phyloP scores from a whole-genome alignment of 1,284 basidiomycete species.

The Leccinum pallidistipes region DNA sequence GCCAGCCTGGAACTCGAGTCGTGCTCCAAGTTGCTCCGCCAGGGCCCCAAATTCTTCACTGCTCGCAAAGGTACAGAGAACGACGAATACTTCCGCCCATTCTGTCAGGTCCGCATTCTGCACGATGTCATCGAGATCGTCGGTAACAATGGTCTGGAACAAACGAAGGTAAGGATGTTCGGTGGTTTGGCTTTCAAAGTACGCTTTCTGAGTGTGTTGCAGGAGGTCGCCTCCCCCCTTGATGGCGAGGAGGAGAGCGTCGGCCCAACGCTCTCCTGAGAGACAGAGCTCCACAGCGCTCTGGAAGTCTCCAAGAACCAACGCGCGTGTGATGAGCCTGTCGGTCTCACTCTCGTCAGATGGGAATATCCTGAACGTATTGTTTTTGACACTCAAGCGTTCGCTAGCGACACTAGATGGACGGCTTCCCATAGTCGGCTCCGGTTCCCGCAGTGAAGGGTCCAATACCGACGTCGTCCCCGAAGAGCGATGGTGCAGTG shows the following conservation, averaged over 20 bases:
- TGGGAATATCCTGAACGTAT: constrained; percentile 92
- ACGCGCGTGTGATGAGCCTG: constrained; percentile 86
- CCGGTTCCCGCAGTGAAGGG: constrained; percentile 62
- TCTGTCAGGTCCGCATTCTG: constrained; percentile 94
- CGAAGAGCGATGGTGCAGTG: constrained; percentile 86
- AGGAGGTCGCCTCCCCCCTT: constrained; percentile 91
- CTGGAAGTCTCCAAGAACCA: constrained; percentile 93
- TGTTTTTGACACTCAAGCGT: constrained; percentile 53
- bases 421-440: constrained; percentile 86
- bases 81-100: constrained; percentile 98
- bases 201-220: constrained; percentile 87
- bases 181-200: constrained; percentile 84
- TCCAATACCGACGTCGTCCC: constrained; percentile 67
- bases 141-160: constrained; percentile 93
- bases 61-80: constrained; percentile 92
- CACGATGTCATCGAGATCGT: constrained; percentile 67
- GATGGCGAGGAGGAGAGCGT: constrained; percentile 93
- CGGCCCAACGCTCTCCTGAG: constrained; percentile 88
- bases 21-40: constrained; percentile 89
- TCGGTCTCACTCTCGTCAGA: constrained; percentile 87
- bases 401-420: constrained; percentile 76
- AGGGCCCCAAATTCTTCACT: constrained; percentile 84
- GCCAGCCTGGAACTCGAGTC: constrained; percentile 62
- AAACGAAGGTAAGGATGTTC: constrained; percentile 88
- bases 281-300: constrained; percentile 92